Percentiles rank a stretch among this genome's conserved stretches.
phyloP scores from a whole-genome alignment of 2,329 filamentous ascomycete species.

The Botryosphaeria dothidea region DNA sequence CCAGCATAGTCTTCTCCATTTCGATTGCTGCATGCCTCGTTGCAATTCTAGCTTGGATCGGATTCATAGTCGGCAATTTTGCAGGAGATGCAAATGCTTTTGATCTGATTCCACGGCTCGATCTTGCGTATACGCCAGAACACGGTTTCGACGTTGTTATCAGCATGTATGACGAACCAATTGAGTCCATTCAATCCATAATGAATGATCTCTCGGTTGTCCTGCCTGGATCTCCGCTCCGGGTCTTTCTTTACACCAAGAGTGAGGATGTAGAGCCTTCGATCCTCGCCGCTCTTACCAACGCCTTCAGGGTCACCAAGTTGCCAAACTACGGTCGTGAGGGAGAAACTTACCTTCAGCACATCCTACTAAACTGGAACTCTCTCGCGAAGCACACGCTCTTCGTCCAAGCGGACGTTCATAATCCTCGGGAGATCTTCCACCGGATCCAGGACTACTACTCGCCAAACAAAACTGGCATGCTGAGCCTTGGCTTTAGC shows the following conservation, averaged over 20 bases:
- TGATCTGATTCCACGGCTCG: too few relatives aligned
- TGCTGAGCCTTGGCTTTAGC: conserved; percentile 44
- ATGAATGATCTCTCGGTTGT: too few relatives aligned
- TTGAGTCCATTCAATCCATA: conserved; percentile 28
- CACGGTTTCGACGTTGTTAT: conserved; percentile 29
- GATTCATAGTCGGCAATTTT: too few relatives aligned
- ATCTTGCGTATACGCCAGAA: too few relatives aligned
- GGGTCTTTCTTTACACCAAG: conserved; percentile 35
- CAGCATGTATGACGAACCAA: conserved; percentile 39
- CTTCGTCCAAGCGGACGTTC: conserved; percentile 49
- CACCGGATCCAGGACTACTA: conserved; percentile 44
- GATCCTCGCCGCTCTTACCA: conserved; percentile 25
- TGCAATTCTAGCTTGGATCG: too few relatives aligned
- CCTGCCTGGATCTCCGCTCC: conserved; percentile 23
- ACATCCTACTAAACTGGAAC: conserved; percentile 48
- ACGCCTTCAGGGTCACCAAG: conserved; percentile 27
- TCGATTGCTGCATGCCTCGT: too few relatives aligned
- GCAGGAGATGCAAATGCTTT: too few relatives aligned
- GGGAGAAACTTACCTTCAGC: conserved; percentile 48
- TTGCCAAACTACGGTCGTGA: conserved; percentile 47
- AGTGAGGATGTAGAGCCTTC: conserved; percentile 22
- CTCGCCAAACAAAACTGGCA: conserved; percentile 40
- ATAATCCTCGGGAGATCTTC: conserved; percentile 31
- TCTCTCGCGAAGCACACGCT: conserved; percentile 47
- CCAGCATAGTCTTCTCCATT: too few relatives aligned